phyloP scores from a whole-genome alignment of 768 basidiomycete genomes.

The Boletus huronensis region DNA sequence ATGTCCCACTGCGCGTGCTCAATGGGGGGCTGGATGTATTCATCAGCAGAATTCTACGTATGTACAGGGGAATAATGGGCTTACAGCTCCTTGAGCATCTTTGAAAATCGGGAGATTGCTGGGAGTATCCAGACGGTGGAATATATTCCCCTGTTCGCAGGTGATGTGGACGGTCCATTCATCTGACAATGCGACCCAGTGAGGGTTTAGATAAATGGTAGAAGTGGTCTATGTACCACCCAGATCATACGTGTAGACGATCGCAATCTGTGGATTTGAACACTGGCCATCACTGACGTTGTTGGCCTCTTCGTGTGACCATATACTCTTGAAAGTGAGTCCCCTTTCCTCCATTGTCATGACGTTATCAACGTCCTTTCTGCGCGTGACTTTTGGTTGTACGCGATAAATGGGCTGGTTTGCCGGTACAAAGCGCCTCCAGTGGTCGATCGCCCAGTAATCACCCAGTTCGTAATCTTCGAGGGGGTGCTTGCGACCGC shows the following conservation, averaged over 20 bases:
- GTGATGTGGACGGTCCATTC: slow-evolving; percentile 30
- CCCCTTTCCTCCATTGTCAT: slow-evolving; percentile 22
- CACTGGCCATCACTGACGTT: slow-evolving; percentile 28
- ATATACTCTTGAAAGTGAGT: slow-evolving; percentile 24
- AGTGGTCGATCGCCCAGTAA: slow-evolving; percentile 2
- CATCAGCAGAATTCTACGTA: not conserved
- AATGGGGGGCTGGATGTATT: slow-evolving; percentile 14
- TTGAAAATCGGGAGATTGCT: slow-evolving; percentile 19
- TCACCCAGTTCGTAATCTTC: slow-evolving; percentile 16
- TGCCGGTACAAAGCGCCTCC: slow-evolving; percentile 14
- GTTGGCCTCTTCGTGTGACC: slow-evolving; percentile 15
- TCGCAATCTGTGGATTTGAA: slow-evolving; percentile 18
- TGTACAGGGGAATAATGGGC: not conserved
- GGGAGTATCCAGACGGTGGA: slow-evolving; percentile 10
- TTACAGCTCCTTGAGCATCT: slow-evolving; percentile 23
- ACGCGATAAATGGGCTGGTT: slow-evolving; percentile 20
- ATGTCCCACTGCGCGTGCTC: slow-evolving; percentile 15
- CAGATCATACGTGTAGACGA: slow-evolving; percentile 26
- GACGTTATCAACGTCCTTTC: slow-evolving; percentile 8
- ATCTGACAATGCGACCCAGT: slow-evolving; percentile 5
- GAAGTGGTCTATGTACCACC: slow-evolving; percentile 5
- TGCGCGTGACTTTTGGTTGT: slow-evolving; percentile 4
- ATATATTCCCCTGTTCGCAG: slow-evolving; percentile 11
- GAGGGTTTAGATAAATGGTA: not conserved
- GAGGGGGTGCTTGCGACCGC: slow-evolving; percentile 16